Base-by-base conservation (phyloP, 495 filamentous ascomycete species). In the Aspergillus steynii region DNA sequence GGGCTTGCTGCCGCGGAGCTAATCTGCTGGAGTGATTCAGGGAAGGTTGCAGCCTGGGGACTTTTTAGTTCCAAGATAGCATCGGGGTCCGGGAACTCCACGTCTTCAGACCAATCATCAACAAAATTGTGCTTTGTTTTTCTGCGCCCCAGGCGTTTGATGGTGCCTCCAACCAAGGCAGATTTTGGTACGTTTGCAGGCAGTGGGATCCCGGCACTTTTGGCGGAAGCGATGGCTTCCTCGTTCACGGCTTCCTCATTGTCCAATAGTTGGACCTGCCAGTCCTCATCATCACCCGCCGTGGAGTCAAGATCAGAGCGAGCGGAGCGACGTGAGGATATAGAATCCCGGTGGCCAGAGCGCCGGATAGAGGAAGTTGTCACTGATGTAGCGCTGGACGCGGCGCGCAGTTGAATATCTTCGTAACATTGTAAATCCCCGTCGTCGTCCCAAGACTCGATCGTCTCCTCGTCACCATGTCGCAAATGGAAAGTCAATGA, bases 361-460 rank as follows among this genome's bases (percentile, higher is more conserved):
- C 73, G 76, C 50, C 85, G 80, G 29, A 83, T 70, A 54, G 82
- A 79, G 28, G 74, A 79, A 61, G 78, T 77, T 28, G 74, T 73
- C n/a, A 78, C 67, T 15, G 81, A 83, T 29, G 85, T 84, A 55
- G 86, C 81, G 34, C 82, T 81, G 48, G 89, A 85, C 58, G 84
- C 80, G 71, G 85, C 79, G 65, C 86, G 83, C 69, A 92, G 79
- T 61, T 86, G 84, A 55, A 90, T 76, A 63, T 89, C 85, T 60
- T 90, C 90, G 61, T 84, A 83, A 56, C 89, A 87, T 71, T 93
- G 86, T 57, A 95, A 74, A 65, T 96, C 82, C 65, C 86, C 88
- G 69, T 93, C 91, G 65, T 96, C 89, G 74, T 94, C 92, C 93
- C 93, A 96, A 71, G 86, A 91, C 71, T 97, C 93, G 42, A 92